Percentiles rank a stretch among this genome's conserved stretches.
phyloP scores from a whole-genome alignment of 257 asterid species.

The Vinca minor region DNA sequence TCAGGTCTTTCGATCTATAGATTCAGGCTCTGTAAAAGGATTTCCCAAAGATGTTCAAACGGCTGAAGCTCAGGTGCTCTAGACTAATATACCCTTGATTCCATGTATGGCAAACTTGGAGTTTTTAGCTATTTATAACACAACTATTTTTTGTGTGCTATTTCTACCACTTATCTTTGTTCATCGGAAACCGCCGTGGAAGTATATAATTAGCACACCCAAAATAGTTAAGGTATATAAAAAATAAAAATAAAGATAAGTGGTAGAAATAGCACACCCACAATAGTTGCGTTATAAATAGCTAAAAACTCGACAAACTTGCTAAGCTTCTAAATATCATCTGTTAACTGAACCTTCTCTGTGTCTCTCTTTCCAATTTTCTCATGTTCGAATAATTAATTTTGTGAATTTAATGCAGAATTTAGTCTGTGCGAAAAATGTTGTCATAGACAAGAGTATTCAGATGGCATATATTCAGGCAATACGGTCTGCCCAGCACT shows the following conservation, averaged over 20 bases:
- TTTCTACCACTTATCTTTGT: too few relatives aligned
- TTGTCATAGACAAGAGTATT: conserved; percentile 82
- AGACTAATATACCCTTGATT: background rate
- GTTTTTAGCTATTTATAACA: too few relatives aligned
- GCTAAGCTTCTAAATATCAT: background rate
- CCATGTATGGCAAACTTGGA: background rate
- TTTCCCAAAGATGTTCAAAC: conserved; percentile 59
- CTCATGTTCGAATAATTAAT: background rate
- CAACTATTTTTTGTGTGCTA: too few relatives aligned
- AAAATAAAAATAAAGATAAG: too few relatives aligned
- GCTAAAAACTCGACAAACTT: too few relatives aligned
- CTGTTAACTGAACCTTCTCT: too few relatives aligned
- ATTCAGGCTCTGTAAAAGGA: conserved; percentile 90
- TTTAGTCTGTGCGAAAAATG: conserved; percentile 62
- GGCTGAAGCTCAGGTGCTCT: conserved; percentile 53
- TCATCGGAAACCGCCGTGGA: too few relatives aligned
- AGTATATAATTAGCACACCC: too few relatives aligned
- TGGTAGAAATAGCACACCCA: too few relatives aligned
- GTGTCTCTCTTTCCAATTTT: background rate
- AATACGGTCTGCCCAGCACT: conserved; percentile 81
- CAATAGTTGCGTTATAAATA: too few relatives aligned
- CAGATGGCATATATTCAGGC: conserved; percentile 90
- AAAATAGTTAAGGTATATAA: too few relatives aligned
- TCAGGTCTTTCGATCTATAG: conserved; percentile 91
- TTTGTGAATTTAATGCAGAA: conserved; percentile 38